Base-by-base conservation (phyloP, 164 flowering plant species). In the Vitis riparia region DNA sequence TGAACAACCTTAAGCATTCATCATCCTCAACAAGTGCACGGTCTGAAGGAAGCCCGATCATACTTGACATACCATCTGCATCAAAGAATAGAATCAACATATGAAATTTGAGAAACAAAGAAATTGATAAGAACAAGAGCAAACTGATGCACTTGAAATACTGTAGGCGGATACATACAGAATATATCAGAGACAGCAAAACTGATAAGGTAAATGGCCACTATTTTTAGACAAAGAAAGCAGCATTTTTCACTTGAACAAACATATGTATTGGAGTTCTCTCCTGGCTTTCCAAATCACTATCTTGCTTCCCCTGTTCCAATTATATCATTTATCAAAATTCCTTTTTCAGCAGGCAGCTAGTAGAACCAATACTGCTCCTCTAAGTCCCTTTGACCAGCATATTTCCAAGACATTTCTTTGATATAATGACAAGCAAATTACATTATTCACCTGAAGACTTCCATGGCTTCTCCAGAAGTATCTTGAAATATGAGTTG, bases 11-110 rank as follows among this genome's bases (percentile, higher is more conserved):
- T 69, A 85, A 68, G 87, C 97, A 94, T 83, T 91, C 97, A 63
- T 87, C 91, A 71, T 94, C 99, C 63, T 87, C 91, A 57, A 76
- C 84, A 13, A 94, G 91, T 49, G 91, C 91, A 60, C 77, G 93
- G 76, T 94, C 99, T 68, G 97, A 85, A 69, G 97, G 99, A 78
- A 94, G 99, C 75, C 97, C 99, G 66, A 91, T 73, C 99, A 94
- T 94, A 72, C 82, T 83, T 19, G 92, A 57, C 96, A 90, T 92
- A 50, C 85, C 88, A 77, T 69, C 94, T 88, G 81, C 77, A 71
- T 57, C 8, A 49, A 59, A 64, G n/a, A 67, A 71, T 16, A 68
- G 30, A 55, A 65, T 56, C 52, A 59, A 51, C 11, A 11, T 1
- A 17, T 19, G 55, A 27, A 68, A 7, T 9, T 8, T 29, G 50